phyloP scores from a whole-genome alignment of 192 early-diverging fungal species.

The Ambispora gerdemannii region DNA sequence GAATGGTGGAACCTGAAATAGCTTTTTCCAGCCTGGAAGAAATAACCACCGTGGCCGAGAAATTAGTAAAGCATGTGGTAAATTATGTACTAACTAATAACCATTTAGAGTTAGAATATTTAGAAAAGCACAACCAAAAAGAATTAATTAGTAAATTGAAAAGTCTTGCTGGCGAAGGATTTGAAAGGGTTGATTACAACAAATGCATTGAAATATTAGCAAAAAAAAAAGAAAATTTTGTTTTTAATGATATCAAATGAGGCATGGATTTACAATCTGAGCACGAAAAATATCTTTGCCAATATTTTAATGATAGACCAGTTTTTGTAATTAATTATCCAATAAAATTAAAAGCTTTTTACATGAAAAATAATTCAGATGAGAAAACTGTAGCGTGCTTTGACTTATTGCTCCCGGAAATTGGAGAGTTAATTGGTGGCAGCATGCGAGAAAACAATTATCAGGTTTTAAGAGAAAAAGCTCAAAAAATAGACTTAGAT shows the following conservation, averaged over 20 bases:
- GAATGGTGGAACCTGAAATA: conserved; percentile 90
- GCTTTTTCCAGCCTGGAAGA: conserved; percentile 62
- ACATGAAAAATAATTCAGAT: conserved; percentile 65
- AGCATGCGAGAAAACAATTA: conserved; percentile 74
- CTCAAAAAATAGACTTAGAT: conserved; percentile 54
- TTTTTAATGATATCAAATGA: conserved; percentile 71
- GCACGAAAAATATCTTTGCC: conserved; percentile 84
- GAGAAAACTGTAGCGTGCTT: conserved; percentile 73
- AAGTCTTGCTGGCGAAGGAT: too few species aligned
- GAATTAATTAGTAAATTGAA: too few species aligned
- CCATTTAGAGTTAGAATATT: too few species aligned
- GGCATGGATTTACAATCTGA: conserved; percentile 75
- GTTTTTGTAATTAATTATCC: conserved; percentile 92
- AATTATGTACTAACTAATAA: conserved; percentile 55
- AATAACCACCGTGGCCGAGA: conserved; percentile 69
- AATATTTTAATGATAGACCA: conserved; percentile 59
- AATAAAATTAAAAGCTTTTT: conserved; percentile 76
- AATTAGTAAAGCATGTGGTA: conserved; percentile 54
- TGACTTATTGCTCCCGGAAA: conserved; percentile 78
- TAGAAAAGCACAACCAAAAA: too few species aligned
- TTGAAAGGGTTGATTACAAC: too few species aligned
- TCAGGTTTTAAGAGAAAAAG: conserved; percentile 49
- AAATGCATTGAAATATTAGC: conserved; percentile 72
- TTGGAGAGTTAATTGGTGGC: conserved; percentile 85
- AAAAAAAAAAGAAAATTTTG: conserved; percentile 50